These are phyloP conservation scores for Penicillium sp. DNA, from an alignment of 2,329 filamentous ascomycete species.

Conservation along the genomic window DNA sequence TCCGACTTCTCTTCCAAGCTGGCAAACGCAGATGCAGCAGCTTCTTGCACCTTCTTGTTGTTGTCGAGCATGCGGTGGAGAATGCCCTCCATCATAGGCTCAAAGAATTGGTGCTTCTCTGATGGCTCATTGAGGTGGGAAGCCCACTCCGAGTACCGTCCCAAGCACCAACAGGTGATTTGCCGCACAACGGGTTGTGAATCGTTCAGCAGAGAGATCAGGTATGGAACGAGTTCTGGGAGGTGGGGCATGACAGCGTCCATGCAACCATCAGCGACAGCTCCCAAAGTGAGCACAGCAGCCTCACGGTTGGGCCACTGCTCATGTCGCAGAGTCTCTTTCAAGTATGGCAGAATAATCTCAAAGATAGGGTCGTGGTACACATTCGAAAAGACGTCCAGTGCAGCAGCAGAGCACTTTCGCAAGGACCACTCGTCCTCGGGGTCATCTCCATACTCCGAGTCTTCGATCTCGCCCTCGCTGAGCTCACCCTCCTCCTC, in stretches of 20 bases:
- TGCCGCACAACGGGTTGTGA: conserved; percentile 86
- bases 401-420: conserved; percentile 92
- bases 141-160: conserved; percentile 91
- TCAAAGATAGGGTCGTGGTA: conserved; percentile 88
- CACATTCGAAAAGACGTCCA: conserved; percentile 90
- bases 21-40: conserved; percentile 91
- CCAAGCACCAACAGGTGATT: conserved; percentile 97
- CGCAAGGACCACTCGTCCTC: conserved; percentile 94
- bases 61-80: conserved; percentile 90
- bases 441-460: conserved; percentile 70
- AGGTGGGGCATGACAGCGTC: conserved; percentile 86
- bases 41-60: conserved; percentile 98
- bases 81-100: conserved; percentile 96
- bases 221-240: conserved; percentile 83
- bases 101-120: conserved; percentile 77
- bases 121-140: conserved; percentile 67
- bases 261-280: conserved; percentile 93
- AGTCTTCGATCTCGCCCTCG: conserved; percentile 81
- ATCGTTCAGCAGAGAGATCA: conserved; percentile 83
- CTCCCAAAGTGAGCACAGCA: conserved; percentile 88
- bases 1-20: conserved; percentile 94
- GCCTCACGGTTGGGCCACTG: conserved; percentile 94
- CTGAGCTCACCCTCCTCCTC: conserved; percentile 73
- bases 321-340: conserved; percentile 79
- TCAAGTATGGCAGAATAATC: conserved; percentile 88